Conservation (phyloP, 2,329 filamentous ascomycete species). For the Metarhizium brunneum region DNA sequence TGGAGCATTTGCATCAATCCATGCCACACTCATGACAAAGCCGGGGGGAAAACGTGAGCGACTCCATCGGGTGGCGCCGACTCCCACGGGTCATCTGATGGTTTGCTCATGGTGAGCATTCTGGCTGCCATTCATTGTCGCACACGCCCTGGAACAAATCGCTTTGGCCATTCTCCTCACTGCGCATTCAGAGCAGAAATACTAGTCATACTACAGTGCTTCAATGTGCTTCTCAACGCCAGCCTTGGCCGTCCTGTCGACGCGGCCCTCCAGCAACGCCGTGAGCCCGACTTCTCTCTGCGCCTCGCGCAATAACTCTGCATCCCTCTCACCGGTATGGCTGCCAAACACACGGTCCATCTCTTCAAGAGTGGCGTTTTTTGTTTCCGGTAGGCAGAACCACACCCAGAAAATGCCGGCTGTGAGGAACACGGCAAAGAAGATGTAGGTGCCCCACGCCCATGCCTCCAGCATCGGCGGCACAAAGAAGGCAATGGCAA, state of each 20-base stretch:
- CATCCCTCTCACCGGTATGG: constrained; percentile 20
- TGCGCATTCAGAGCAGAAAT: too few relatives aligned
- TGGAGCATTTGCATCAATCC: background rate
- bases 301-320: constrained; percentile 13
- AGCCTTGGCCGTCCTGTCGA: background rate
- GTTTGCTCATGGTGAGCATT: background rate
- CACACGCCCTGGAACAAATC: background rate
- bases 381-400: constrained; percentile 45
- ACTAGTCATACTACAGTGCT: too few relatives aligned
- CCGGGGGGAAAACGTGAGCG: too few relatives aligned
- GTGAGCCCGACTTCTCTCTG: constrained; percentile 15
- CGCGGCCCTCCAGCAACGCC: constrained; percentile 1
- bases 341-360: constrained; percentile 43
- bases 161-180: background rate
- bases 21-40: background rate
- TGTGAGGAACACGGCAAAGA: constrained; percentile 43
- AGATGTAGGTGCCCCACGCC: constrained; percentile 44
- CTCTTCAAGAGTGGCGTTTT: constrained; percentile 41
- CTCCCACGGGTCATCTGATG: background rate
- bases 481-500: constrained; percentile 35
- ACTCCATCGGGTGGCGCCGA: background rate
- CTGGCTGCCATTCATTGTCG: background rate
- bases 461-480: constrained; percentile 28
- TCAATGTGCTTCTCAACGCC: background rate
- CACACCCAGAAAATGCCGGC: constrained; percentile 38